A percentile compares a stretch with the other conserved stretches of the same genome.
Evolutionary conservation across 345 rosid species (phyloP).

Genomic region (Eucalyptus decipiens): DNA sequence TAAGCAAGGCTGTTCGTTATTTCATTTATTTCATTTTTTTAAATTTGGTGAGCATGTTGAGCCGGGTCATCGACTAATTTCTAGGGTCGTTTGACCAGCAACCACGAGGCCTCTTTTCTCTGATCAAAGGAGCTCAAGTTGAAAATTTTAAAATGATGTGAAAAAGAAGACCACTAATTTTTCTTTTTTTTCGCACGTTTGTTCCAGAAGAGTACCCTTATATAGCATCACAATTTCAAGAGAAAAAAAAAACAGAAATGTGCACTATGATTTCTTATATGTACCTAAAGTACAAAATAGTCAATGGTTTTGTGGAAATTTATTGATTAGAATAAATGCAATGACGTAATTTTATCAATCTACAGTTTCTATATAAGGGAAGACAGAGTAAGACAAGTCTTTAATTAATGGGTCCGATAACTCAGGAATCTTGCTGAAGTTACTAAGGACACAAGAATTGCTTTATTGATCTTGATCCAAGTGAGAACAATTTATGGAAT

Average conservation of each 20-base stretch:
- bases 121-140: background rate
- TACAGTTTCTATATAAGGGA: background rate
- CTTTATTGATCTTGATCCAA: background rate
- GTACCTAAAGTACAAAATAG: background rate
- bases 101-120: background rate
- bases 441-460: background rate
- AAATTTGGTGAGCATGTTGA: background rate
- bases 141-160: background rate
- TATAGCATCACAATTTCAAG: background rate
- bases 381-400: accelerated
- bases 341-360: background rate
- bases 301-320: background rate
- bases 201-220: background rate
- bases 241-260: background rate
- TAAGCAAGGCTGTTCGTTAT: background rate
- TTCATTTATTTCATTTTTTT: background rate
- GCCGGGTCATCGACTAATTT: background rate
- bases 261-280: background rate
- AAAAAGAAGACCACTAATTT: background rate
- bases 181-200: background rate
- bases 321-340: background rate
- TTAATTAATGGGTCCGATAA: background rate
- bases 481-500: background rate
- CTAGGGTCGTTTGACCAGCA: background rate
- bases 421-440: background rate